Percentiles rank a stretch among this genome's conserved stretches.
These are phyloP conservation scores for Exobasidium cylindrosporum DNA, from an alignment of 1,284 basidiomycete genomes.

Conservation along the genomic window DNA sequence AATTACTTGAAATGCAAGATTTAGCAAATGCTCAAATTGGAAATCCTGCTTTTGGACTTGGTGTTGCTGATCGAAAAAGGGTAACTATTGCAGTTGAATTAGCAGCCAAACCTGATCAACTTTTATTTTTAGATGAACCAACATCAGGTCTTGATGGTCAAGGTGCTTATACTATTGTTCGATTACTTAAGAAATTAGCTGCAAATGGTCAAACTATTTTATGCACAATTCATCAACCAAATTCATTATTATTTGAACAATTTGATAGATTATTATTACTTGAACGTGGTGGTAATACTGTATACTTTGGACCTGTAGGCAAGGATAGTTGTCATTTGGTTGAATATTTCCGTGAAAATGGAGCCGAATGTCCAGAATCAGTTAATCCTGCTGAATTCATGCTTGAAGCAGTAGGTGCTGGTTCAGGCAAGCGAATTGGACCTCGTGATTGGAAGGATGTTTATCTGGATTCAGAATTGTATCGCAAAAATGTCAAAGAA, in stretches of 20 bases:
- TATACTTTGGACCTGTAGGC: conserved; percentile 64
- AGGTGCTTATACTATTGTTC: conserved; percentile 79
- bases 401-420: conserved; percentile 54
- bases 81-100: conserved; percentile 72
- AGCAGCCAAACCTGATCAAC: conserved; percentile 70
- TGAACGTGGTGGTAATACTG: conserved; percentile 55
- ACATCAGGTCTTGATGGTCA: conserved; percentile 84
- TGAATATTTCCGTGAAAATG: conserved; percentile 62
- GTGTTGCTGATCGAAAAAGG: conserved; percentile 66
- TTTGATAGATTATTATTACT: conserved; percentile 64
- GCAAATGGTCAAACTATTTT: conserved; percentile 73
- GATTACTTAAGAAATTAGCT: conserved; percentile 75
- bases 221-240: conserved; percentile 67
- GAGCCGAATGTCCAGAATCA: conserved; percentile 58
- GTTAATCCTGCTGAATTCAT: conserved; percentile 61
- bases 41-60: conserved; percentile 59
- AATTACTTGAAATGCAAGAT: conserved; percentile 71
- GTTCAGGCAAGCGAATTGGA: too few species aligned
- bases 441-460: not conserved
- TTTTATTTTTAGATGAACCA: conserved; percentile 59
- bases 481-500: too few species aligned
- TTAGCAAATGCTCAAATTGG: conserved; percentile 72
- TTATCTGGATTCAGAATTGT: conserved; percentile 25
- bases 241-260: conserved; percentile 63
- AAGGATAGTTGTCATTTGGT: conserved; percentile 60